These are phyloP conservation scores for Triglochin maritima DNA, from an alignment of 106 monocot species.

Conservation along the genomic window DNA sequence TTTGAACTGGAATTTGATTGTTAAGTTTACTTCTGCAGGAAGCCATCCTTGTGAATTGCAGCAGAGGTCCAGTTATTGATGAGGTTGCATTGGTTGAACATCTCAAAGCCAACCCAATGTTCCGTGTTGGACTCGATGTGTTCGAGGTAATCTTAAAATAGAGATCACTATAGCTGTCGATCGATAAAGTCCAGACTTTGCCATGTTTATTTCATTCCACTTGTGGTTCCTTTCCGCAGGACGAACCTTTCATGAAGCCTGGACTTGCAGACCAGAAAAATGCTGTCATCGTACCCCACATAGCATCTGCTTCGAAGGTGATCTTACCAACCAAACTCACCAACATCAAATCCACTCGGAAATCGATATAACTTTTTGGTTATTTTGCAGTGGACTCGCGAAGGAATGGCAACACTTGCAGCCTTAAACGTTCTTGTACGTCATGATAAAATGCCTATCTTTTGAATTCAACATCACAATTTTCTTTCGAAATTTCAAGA, in stretches of 20 bases:
- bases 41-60: slow-evolving; percentile 93
- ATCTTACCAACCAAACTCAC: neutral
- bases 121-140: slow-evolving; percentile 96
- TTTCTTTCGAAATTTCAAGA: neutral
- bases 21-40: slow-evolving; percentile 34
- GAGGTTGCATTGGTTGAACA: slow-evolving; percentile 94
- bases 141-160: slow-evolving; percentile 59
- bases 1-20: neutral
- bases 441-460: neutral
- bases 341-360: no score
- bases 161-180: no score
- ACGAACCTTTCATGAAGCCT: slow-evolving; percentile 97
- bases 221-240: slow-evolving; percentile 34
- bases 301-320: slow-evolving; percentile 99
- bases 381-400: slow-evolving; percentile 82
- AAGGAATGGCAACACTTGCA: slow-evolving; percentile 98
- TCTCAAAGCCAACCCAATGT: slow-evolving; percentile 86
- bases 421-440: slow-evolving; percentile 93
- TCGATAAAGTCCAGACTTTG: no score
- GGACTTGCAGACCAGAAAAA: slow-evolving; percentile 93
- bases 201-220: neutral
- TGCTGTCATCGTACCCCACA: slow-evolving; percentile 91
- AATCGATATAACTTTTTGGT: neutral
- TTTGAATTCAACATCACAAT: neutral
- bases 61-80: slow-evolving; percentile 94